Conservation (phyloP, 805 yeast genomes). For the Candida pini region DNA sequence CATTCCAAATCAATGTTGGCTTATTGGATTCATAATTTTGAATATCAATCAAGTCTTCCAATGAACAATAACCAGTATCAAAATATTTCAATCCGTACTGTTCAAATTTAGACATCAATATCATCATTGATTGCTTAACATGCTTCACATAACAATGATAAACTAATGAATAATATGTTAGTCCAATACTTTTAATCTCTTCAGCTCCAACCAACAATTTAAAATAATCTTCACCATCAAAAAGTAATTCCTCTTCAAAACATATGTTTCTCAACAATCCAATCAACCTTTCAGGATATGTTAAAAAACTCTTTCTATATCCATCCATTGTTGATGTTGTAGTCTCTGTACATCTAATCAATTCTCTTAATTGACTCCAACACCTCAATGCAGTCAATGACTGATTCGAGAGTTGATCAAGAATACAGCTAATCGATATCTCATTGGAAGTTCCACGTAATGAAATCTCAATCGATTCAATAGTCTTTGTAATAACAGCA, state of each 20-base stretch:
- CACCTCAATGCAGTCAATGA: slow-evolving; percentile 52
- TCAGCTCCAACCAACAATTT: slow-evolving; percentile 43
- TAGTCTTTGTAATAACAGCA: slow-evolving; percentile 42
- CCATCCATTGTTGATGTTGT: slow-evolving; percentile 11
- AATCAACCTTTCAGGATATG: slow-evolving; percentile 25
- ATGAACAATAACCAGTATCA: slow-evolving; percentile 2
- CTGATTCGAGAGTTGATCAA: slow-evolving; percentile 59
- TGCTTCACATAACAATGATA: slow-evolving; percentile 46
- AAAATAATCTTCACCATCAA: slow-evolving; percentile 44
- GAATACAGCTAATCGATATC: slow-evolving; percentile 31
- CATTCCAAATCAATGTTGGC: slow-evolving; percentile 11
- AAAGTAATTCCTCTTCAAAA: slow-evolving; percentile 30
- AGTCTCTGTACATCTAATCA: slow-evolving; percentile 22
- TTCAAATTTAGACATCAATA: slow-evolving; percentile 16
- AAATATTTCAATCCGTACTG: slow-evolving; percentile 3
- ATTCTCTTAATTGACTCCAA: slow-evolving; percentile 31
- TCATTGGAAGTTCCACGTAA: slow-evolving; percentile 45
- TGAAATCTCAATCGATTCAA: slow-evolving; percentile 61
- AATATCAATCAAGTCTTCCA: slow-evolving; percentile 10
- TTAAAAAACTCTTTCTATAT: slow-evolving; percentile 14
- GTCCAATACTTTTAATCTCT: slow-evolving; percentile 42
- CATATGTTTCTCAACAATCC: slow-evolving; percentile 53
- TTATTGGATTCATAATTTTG: slow-evolving; percentile 8
- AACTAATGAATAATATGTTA: slow-evolving; percentile 42
- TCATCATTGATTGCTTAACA: slow-evolving; percentile 40